phyloP scores from a whole-genome alignment of 2,329 filamentous ascomycete genomes.

The Amauroascus verrucosus region DNA sequence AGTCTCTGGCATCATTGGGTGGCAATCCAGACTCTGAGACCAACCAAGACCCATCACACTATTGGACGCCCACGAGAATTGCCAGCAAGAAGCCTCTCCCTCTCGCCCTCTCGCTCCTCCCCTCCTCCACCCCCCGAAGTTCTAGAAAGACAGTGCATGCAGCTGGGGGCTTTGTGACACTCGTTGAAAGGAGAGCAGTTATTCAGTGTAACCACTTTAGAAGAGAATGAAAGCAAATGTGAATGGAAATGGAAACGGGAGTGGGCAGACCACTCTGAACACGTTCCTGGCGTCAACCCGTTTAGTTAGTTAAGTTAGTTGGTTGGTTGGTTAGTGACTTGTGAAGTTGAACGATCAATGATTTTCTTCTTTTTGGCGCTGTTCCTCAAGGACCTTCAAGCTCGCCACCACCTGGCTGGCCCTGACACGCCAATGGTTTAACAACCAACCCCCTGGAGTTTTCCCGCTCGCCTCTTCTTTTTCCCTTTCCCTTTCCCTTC shows the following conservation, averaged over 20 bases:
- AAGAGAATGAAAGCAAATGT: no score
- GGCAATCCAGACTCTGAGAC: not conserved
- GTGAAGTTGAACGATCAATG: not conserved
- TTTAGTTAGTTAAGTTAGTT: no score
- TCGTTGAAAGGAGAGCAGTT: no score
- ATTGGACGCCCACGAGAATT: no score
- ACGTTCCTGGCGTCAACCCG: no score
- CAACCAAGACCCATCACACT: not conserved
- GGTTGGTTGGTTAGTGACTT: not conserved
- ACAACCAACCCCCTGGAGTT: not conserved
- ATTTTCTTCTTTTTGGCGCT: not conserved
- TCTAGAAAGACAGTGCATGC: not conserved
- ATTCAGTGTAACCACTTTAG: no score
- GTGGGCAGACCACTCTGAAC: no score
- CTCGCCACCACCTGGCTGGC: conserved; percentile 2
- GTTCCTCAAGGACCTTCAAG: not conserved
- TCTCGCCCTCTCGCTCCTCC: no score
- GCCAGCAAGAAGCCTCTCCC: no score
- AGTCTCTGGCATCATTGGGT: not conserved
- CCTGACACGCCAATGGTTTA: conserved; percentile 4
- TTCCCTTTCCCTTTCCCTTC: not conserved
- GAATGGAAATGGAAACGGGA: no score
- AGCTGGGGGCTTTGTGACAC: not conserved
- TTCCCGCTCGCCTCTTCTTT: no score
- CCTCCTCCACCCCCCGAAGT: no score